These are phyloP conservation scores for Chalciporus sphaerocephalus DNA, from an alignment of 768 basidiomycete genomes.

Conservation along the genomic window DNA sequence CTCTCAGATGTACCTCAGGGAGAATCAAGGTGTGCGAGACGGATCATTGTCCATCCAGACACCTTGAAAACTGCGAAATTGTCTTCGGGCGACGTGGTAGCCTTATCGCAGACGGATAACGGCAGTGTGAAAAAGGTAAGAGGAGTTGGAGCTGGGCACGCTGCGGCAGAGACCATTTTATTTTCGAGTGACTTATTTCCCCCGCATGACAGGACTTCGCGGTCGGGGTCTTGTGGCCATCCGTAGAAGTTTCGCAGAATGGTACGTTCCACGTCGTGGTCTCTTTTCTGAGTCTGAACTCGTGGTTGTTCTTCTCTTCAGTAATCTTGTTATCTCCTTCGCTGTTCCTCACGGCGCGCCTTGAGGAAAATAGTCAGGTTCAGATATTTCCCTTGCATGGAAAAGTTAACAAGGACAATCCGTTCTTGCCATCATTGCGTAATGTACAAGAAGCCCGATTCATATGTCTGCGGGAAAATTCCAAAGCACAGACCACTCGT, in stretches of 20 bases:
- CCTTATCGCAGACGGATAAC: slow-evolving; percentile 43
- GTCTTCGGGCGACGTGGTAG: slow-evolving; percentile 66
- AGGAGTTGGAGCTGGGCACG: slow-evolving; percentile 9
- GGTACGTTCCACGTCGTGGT: slow-evolving; percentile 40
- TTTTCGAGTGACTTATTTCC: slow-evolving; percentile 14
- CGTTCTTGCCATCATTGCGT: slow-evolving; percentile 48
- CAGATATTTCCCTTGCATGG: slow-evolving; percentile 48
- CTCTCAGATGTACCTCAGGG: slow-evolving; percentile 33
- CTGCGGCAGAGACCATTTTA: slow-evolving; percentile 4
- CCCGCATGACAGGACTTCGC: slow-evolving; percentile 48
- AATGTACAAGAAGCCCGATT: slow-evolving; percentile 47
- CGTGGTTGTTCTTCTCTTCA: slow-evolving; percentile 25
- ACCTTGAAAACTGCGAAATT: slow-evolving; percentile 56
- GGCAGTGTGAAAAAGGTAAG: slow-evolving; percentile 34
- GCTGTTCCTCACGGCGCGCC: slow-evolving; percentile 56
- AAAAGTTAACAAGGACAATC: slow-evolving; percentile 34
- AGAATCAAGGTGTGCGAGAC: slow-evolving; percentile 51
- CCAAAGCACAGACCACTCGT: slow-evolving; percentile 13
- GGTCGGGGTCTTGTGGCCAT: slow-evolving; percentile 76
- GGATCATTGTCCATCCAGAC: slow-evolving; percentile 61
- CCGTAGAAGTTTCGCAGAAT: slow-evolving; percentile 52
- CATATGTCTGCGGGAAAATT: slow-evolving; percentile 51
- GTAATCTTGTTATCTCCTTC: slow-evolving; percentile 55
- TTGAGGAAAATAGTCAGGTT: slow-evolving; percentile 46
- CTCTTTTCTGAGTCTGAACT: slow-evolving; percentile 14